Evolutionary conservation across 345 rosid species (phyloP).

Genomic region (Gossypium longicalyx): DNA sequence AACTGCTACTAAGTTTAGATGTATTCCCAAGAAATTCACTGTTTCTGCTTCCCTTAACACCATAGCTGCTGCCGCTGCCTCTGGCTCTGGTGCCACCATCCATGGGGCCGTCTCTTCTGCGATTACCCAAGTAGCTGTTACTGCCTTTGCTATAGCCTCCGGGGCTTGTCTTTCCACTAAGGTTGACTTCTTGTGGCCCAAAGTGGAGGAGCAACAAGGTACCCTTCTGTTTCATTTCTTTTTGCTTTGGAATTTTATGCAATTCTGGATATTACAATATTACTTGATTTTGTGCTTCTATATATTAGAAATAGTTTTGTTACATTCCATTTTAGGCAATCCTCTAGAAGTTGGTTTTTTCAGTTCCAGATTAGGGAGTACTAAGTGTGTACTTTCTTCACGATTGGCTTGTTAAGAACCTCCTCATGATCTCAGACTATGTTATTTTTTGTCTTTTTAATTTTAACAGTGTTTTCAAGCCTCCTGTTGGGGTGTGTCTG

Average conservation of each 20-base stretch:
- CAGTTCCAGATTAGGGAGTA: no score
- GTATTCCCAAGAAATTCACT: constrained; percentile 28
- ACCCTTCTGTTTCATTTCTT: background rate
- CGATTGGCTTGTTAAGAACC: no score
- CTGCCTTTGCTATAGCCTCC: constrained; percentile 69
- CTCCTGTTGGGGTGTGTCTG: no score
- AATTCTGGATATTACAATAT: background rate
- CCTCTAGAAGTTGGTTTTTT: background rate
- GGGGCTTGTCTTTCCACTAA: constrained; percentile 78
- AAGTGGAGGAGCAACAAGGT: constrained; percentile 60
- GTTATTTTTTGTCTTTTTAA: no score
- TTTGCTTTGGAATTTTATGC: background rate
- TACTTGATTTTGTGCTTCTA: background rate
- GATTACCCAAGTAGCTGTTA: constrained; percentile 64
- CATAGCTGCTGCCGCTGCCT: constrained; percentile 43
- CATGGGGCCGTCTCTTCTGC: constrained; percentile 62
- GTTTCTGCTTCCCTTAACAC: constrained; percentile 37
- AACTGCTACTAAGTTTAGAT: constrained; percentile 23
- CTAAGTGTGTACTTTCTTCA: no score
- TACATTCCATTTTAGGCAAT: background rate
- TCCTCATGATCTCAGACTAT: no score
- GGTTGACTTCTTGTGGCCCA: constrained; percentile 72
- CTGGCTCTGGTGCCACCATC: constrained; percentile 29
- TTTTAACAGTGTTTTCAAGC: no score
- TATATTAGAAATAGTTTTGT: background rate